Conservation (phyloP, 2,329 filamentous ascomycete genomes). For the Trichophyton schoenleinii region DNA sequence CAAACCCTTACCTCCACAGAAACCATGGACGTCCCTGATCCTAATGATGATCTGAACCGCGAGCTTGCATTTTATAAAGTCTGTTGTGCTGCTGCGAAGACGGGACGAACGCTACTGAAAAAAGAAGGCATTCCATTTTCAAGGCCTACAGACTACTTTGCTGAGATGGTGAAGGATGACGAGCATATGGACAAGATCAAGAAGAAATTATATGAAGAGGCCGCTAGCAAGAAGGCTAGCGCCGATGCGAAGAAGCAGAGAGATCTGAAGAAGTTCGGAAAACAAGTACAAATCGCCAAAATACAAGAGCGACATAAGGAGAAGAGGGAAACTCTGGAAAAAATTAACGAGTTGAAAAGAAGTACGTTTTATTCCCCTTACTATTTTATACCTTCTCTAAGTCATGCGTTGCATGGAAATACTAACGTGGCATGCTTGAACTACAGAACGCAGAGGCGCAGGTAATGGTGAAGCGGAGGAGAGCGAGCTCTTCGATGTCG, state of each 20-base stretch:
- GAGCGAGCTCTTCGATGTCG: slow-evolving; percentile 82
- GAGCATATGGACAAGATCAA: slow-evolving; percentile 98
- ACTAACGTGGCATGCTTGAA: slow-evolving; percentile 9
- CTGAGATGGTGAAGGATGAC: slow-evolving; percentile 97
- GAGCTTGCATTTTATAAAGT: slow-evolving; percentile 91
- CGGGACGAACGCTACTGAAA: slow-evolving; percentile 61
- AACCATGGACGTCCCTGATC: slow-evolving; percentile 62
- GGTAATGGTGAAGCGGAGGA: slow-evolving; percentile 56
- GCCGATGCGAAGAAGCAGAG: slow-evolving; percentile 82
- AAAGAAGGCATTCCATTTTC: slow-evolving; percentile 77
- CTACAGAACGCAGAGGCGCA: slow-evolving; percentile 64
- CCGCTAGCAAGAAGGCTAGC: slow-evolving; percentile 80
- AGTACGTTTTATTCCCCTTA: slow-evolving; percentile 48
- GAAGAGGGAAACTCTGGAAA: slow-evolving; percentile 86
- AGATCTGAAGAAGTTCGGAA: slow-evolving; percentile 98
- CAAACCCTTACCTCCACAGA: slow-evolving; percentile 60
- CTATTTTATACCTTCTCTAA: not conserved
- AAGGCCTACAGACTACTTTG: slow-evolving; percentile 87
- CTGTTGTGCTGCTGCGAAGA: slow-evolving; percentile 63
- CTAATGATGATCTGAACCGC: slow-evolving; percentile 81
- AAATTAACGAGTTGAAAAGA: slow-evolving; percentile 88
- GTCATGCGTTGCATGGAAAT: slow-evolving; percentile 14
- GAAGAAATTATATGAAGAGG: slow-evolving; percentile 82
- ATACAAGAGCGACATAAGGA: slow-evolving; percentile 85
- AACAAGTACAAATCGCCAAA: slow-evolving; percentile 93